These are phyloP conservation scores for Fusarium luffae DNA, from an alignment of 2,329 filamentous ascomycete species.

Conservation along the genomic window DNA sequence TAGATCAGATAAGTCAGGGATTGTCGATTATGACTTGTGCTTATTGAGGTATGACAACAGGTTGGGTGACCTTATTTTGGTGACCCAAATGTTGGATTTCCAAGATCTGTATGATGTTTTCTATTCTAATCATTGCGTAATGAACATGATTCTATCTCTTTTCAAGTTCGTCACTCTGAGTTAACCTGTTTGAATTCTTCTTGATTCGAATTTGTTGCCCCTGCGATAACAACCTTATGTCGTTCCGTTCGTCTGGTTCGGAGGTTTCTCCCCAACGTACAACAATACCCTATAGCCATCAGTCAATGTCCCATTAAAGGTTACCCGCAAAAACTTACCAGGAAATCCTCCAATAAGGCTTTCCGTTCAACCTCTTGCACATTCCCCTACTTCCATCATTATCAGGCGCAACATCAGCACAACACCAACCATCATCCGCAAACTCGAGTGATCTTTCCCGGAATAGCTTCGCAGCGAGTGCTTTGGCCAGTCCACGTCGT, in stretches of 20 bases:
- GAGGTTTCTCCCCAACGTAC: conserved; percentile 18
- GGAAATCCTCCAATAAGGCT: conserved; percentile 64
- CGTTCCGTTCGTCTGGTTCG: conserved; percentile 8
- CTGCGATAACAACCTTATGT: not conserved
- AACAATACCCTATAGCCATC: conserved; percentile 37
- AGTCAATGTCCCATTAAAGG: not conserved
- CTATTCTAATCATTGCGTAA: not conserved
- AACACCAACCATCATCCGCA: conserved; percentile 62
- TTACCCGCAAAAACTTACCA: conserved; percentile 61
- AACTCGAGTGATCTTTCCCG: conserved; percentile 59
- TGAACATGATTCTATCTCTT: not conserved
- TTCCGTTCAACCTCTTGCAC: conserved; percentile 70
- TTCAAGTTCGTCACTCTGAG: not conserved
- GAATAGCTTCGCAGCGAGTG: conserved; percentile 68
- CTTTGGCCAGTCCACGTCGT: conserved; percentile 71
- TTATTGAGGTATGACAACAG: not conserved
- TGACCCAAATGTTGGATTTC: not conserved
- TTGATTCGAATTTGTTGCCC: not conserved
- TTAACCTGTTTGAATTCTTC: not conserved
- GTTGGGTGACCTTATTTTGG: too few relatives aligned
- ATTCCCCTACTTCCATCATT: conserved; percentile 71
- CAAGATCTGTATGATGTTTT: not conserved
- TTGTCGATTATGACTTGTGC: not conserved
- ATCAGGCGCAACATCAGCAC: conserved; percentile 71
- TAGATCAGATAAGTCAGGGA: not conserved